Conservation (phyloP, 2,329 filamentous ascomycete species). For the Botrytis paeoniae region DNA sequence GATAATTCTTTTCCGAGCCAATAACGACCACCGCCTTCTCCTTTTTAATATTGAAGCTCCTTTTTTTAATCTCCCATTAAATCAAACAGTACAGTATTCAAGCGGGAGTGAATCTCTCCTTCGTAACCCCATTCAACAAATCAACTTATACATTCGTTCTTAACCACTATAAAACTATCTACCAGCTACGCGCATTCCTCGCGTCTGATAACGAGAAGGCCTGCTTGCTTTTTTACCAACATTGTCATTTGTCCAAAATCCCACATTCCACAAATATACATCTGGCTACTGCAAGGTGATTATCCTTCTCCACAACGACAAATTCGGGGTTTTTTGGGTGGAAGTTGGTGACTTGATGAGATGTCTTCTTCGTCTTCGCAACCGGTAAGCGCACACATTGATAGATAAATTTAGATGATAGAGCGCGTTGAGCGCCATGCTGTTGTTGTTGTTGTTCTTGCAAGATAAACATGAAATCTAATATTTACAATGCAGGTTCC, state of each 20-base stretch:
- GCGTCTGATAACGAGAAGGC: not conserved
- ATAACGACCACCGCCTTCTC: not conserved
- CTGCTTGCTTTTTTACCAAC: not conserved
- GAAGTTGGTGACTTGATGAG: conserved; percentile 17
- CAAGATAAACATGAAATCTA: not conserved
- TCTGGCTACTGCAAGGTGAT: conserved; percentile 20
- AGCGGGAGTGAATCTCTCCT: not conserved
- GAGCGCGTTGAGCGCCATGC: not conserved
- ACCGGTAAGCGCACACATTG: conserved; percentile 26
- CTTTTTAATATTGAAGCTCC: not conserved
- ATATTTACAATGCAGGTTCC: conserved; percentile 53
- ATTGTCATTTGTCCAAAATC: conserved; percentile 17
- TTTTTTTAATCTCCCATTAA: not conserved
- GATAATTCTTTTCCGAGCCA: not conserved
- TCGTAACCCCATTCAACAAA: not conserved
- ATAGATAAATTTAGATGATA: too few species aligned
- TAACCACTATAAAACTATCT: not conserved
- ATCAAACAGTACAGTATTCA: not conserved
- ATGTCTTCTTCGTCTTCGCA: conserved; percentile 34
- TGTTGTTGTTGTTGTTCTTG: not conserved
- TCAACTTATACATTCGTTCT: conserved; percentile 15
- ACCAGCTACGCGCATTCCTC: conserved; percentile 13
- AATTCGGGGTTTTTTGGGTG: not conserved
- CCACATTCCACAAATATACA: conserved; percentile 21
- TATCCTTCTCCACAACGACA: conserved; percentile 9